Base-by-base conservation (phyloP, 495 filamentous ascomycete genomes). In the Daldinia childiae region DNA sequence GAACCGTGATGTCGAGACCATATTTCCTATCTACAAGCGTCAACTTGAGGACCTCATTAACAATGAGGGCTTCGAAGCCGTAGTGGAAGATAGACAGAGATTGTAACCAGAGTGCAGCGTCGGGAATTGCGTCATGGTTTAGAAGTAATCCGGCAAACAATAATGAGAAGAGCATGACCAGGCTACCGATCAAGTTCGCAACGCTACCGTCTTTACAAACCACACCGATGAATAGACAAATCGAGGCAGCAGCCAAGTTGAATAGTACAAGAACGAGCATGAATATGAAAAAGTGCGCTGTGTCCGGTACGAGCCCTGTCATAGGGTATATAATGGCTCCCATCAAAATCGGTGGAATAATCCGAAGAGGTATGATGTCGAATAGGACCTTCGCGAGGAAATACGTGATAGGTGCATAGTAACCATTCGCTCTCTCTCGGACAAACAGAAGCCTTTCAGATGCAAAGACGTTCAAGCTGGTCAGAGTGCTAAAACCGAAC, bases 61-160 rank as follows among this genome's bases (percentile, higher is more conserved):
- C 95, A 66, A 98, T 95, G 24, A 99, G 86, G 2, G 92, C 91
- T 83, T 98, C 95, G 73, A 99, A 98, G 2, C 90, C 95, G 77
- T 97, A 99, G 78, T 99, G 95, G 88, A 98, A 99, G 71, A 99
- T 99, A 19, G 94, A 97, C n/a, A 98, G 85, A 83, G 94, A 82
- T 82, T 99, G 96, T 38, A 98, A 77, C 95, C 95, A 99, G 62
- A 92, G 75, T 7, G 93, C 91, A 7, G 89, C 88, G 41, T 86
- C 81, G 4, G 95, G 95, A 64, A 98, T 98, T 14, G 91, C 93
- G 76, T 98, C 88, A 74, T 97, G 94, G 77, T 99, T 99, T 52
- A 99, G 86, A 56, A 99, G 81, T 34, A 98, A 84, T 63, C 95
- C 95, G 0, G 93, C 94, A 80, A 99, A 97, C 0, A 99, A 86